phyloP scores from a whole-genome alignment of 1,284 basidiomycete genomes.

The Veloporphyrellus conicus region DNA sequence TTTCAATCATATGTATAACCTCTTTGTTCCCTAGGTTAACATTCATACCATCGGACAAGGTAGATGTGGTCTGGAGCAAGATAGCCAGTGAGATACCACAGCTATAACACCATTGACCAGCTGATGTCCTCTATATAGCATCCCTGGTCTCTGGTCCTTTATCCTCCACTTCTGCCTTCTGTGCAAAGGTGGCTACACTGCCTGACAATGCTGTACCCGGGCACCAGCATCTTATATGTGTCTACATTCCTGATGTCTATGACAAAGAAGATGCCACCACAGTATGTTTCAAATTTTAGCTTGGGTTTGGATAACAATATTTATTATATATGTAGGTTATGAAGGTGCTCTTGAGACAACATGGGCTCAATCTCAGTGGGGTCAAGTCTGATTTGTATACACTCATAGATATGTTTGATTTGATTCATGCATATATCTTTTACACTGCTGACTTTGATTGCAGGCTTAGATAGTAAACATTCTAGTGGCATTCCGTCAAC shows the following conservation, averaged over 20 bases:
- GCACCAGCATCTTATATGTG: constrained; percentile 59
- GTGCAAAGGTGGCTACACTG: constrained; percentile 63
- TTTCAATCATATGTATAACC: neutral
- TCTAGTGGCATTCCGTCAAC: constrained; percentile 66
- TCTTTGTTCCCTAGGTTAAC: constrained; percentile 46
- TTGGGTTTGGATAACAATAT: neutral
- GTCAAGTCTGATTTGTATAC: constrained; percentile 72
- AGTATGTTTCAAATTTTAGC: constrained; percentile 33
- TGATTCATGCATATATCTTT: neutral
- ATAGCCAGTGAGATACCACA: constrained; percentile 45
- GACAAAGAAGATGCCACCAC: constrained; percentile 54
- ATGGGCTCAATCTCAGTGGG: constrained; percentile 59
- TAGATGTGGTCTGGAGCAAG: constrained; percentile 57
- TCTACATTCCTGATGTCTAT: constrained; percentile 70
- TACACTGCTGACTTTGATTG: neutral
- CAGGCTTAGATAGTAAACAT: constrained; percentile 72
- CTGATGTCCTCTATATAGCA: constrained; percentile 35
- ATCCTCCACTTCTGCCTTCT: constrained; percentile 47
- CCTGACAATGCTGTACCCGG: constrained; percentile 45
- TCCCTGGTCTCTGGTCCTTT: constrained; percentile 62
- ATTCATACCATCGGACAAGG: constrained; percentile 55
- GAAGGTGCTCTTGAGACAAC: constrained; percentile 58
- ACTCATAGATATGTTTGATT: constrained; percentile 41
- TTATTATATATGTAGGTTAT: constrained; percentile 48
- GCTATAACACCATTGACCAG: neutral